Evolutionary conservation across 2,329 filamentous ascomycete genomes (phyloP), one percentile per base, ranked within the genome.

Genomic region (Alternaria sp.): DNA sequence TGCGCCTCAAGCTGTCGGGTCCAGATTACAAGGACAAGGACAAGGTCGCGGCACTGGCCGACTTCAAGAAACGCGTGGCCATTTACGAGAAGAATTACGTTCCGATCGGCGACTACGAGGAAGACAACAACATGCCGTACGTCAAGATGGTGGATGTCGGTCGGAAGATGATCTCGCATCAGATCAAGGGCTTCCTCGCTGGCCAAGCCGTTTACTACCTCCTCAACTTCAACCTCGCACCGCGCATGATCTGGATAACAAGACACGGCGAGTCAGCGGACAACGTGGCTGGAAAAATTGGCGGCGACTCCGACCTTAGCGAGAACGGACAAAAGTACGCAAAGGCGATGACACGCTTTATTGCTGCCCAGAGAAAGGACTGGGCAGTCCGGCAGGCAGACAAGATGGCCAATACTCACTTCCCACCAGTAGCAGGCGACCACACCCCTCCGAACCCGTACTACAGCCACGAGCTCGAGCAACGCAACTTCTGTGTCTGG

Each of bases 71-170:
- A 80, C 92, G 96, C 65, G 94, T 99, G 13, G 90, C 88, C 56
- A 92, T 96, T 11, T 99, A 99, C 74, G 93, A 97, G 79, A 96
- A 94, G 74, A 93, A 93, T 15, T 99, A 99, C 74, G 90, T 95
- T 7, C 92, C 96, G 1, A 85, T 99, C 1, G 96, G 96, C 30
- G 88, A 93, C 45, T 96, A 93, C 67, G 96, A 99, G 78, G 96
- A 99, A 81, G 87, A 91, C 21, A 87, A 96, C 74, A 90, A 94
- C 72, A 91, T 97, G 87, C 92, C 96, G 64, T 99, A 97, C 77
- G 96, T 99, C 67, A 93, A 93, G 84, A 97, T 98, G 91, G 93
- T 98, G 68, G 96, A 99, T 79, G 96, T 99, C 3, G 96, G 96
- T 45, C 89, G 95, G 65, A 99, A 99, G 81, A 87, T 98, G 64